Conservation (phyloP, 306 rosid genomes). For the Casuarina cunninghamiana region DNA sequence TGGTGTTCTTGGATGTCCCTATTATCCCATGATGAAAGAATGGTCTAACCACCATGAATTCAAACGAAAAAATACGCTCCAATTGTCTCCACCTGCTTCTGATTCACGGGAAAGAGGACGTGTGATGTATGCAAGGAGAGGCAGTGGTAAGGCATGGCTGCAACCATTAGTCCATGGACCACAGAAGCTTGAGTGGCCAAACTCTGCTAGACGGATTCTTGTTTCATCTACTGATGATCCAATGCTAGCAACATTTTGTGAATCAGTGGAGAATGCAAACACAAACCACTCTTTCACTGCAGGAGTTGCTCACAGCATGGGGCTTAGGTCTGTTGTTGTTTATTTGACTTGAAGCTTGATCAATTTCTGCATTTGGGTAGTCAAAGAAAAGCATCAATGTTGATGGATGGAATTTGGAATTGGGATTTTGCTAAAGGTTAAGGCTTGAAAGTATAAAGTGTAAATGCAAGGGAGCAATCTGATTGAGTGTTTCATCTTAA, state of each 20-base stretch:
- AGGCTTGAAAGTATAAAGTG: constrained; percentile 4
- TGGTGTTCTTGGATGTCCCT: constrained; percentile 98
- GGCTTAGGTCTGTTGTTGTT: constrained; percentile 64
- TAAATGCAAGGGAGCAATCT: neutral
- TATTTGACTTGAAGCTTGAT: neutral
- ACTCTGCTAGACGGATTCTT: constrained; percentile 62
- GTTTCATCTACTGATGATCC: constrained; percentile 83
- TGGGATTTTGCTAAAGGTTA: constrained; percentile 1
- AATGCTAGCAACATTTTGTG: constrained; percentile 86
- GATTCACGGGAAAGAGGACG: constrained; percentile 96
- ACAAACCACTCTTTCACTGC: constrained; percentile 95
- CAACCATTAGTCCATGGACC: constrained; percentile 66
- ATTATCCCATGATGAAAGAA: constrained; percentile 90
- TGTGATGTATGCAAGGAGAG: constrained; percentile 78
- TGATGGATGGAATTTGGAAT: neutral
- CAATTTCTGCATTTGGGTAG: neutral
- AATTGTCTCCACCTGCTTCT: constrained; percentile 60
- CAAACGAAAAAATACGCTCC: constrained; percentile 65
- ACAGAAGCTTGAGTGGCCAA: constrained; percentile 66
- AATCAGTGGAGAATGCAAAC: constrained; percentile 96
- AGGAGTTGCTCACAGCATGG: constrained; percentile 88
- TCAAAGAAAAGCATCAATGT: constrained; percentile 1
- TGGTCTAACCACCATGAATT: constrained; percentile 78
- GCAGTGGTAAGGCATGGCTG: constrained; percentile 88
- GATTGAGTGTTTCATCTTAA: neutral